Evolutionary conservation across 495 filamentous ascomycete species (phyloP).

Genomic region (Xylaria curta): DNA sequence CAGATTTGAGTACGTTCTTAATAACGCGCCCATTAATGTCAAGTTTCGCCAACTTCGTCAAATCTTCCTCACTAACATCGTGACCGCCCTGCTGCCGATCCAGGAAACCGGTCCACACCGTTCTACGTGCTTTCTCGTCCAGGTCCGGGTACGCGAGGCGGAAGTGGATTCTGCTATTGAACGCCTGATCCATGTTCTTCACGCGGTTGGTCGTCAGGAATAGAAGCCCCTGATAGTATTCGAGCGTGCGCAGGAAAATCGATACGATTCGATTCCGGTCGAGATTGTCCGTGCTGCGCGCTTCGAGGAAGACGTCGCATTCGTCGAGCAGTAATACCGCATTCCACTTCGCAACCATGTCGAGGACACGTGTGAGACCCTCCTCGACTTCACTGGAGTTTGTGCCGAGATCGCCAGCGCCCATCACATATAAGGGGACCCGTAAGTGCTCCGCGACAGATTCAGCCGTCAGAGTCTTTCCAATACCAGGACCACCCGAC

Average conservation of each 20-base stretch:
- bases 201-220: constrained; percentile 66
- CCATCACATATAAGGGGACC: constrained; percentile 61
- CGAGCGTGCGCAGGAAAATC: constrained; percentile 62
- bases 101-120: constrained; percentile 45
- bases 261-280: constrained; percentile 62
- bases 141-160: constrained; percentile 55
- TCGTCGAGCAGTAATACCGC: constrained; percentile 68
- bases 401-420: constrained; percentile 61
- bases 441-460: constrained; percentile 59
- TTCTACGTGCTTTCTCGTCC: constrained; percentile 36
- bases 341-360: constrained; percentile 59
- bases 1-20: constrained; percentile 61
- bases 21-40: constrained; percentile 53
- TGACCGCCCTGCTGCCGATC: constrained; percentile 17
- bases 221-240: constrained; percentile 65
- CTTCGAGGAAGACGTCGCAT: constrained; percentile 72
- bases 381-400: constrained; percentile 56
- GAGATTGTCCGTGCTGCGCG: constrained; percentile 58
- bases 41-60: constrained; percentile 45
- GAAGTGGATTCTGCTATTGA: constrained; percentile 60
- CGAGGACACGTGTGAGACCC: constrained; percentile 57
- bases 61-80: constrained; percentile 28
- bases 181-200: constrained; percentile 56
- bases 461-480: constrained; percentile 66
- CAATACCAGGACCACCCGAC: constrained; percentile 62